Evolutionary conservation across 1,284 basidiomycete genomes (phyloP), one percentile per base, ranked within the genome.

Genomic region (Peniophora sp.): DNA sequence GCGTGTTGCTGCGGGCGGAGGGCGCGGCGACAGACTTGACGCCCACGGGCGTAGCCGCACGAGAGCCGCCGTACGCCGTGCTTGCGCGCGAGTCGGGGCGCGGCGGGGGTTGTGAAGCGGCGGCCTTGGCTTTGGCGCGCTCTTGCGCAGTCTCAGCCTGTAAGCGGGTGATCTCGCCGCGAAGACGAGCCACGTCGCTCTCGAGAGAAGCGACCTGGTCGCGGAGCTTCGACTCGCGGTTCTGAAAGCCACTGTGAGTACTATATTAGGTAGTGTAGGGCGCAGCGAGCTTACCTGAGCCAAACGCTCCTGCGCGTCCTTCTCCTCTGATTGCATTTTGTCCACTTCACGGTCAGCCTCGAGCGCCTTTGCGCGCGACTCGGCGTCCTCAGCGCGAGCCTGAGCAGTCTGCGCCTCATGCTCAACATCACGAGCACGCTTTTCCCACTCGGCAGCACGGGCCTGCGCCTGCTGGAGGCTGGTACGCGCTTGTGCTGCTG

Each of bases 381-480:
- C 85, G 5, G 74, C 69, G 47, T 85, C 77, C 42, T 89, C 83
- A 14, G 87, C 62, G 58, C 76, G 75, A 45, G 76, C 79, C 53
- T 73, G 74, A 15, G 72, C 73, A 53, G 73, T 60, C 58, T 85
- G 81, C 15, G 88, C 64, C 52, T 83, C 74, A 17, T 68, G 68
- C 62, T 88, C 83, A 48, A 75, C 74, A 54, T 86, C 84, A 59
- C 81, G 82, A n/a, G 84, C 78, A 37, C 81, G 81, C 56, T 75
- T 76, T 66, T 91, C 88, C 86, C 86, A 89, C 57, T 91, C 88
- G 2, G 76, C 68, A 3, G 84, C 74, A 34, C 85, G 85, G 60
- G 88, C 84, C 56, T 89, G 84, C 23, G 84, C 81, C 55, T 85
- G 82, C 24, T 75, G 64, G 22, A 90, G 72, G 61, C 66, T 85